Conservation (phyloP, 1,284 basidiomycete species). For the Kalmanozyma brasiliensis region DNA sequence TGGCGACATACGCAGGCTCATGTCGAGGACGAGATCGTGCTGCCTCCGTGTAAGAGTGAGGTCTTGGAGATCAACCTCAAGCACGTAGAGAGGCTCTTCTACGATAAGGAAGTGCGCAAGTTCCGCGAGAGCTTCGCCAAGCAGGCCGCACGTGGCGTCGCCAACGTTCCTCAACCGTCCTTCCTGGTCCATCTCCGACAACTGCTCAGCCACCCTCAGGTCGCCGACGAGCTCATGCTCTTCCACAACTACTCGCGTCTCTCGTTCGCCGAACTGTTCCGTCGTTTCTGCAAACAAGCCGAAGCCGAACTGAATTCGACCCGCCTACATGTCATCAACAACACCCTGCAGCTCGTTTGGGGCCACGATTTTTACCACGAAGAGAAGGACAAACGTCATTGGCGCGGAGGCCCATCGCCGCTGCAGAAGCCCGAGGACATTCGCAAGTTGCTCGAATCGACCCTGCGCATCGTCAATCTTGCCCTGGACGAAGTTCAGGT, state of each 20-base stretch:
- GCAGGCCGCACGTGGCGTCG: slow-evolving; percentile 20
- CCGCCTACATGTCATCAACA: slow-evolving; percentile 31
- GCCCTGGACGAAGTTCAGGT: slow-evolving; percentile 14
- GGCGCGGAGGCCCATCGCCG: slow-evolving; percentile 27
- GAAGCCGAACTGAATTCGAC: slow-evolving; percentile 37
- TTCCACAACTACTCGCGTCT: slow-evolving; percentile 34
- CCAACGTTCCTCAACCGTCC: slow-evolving; percentile 20
- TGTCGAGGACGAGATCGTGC: slow-evolving; percentile 44
- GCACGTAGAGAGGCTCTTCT: slow-evolving; percentile 50
- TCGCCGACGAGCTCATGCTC: slow-evolving; percentile 45
- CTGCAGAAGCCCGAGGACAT: slow-evolving; percentile 16
- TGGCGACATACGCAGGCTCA: slow-evolving; percentile 53
- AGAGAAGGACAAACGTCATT: slow-evolving; percentile 32
- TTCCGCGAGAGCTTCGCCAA: slow-evolving; percentile 26
- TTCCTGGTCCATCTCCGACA: slow-evolving; percentile 48
- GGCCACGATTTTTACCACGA: slow-evolving; percentile 42
- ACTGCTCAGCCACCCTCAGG: slow-evolving; percentile 53
- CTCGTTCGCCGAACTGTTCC: slow-evolving; percentile 50
- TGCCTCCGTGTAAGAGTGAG: slow-evolving; percentile 44
- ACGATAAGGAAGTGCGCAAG: slow-evolving; percentile 49
- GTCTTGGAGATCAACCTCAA: slow-evolving; percentile 43
- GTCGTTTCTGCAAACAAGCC: slow-evolving; percentile 26
- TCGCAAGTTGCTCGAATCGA: slow-evolving; percentile 17
- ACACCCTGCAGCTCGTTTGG: slow-evolving; percentile 42
- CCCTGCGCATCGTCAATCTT: slow-evolving; percentile 14